A percentile compares a stretch with the other conserved stretches of the same genome.
phyloP scores from a whole-genome alignment of 169 alveolate species.

The Sarcocystis neurona region DNA sequence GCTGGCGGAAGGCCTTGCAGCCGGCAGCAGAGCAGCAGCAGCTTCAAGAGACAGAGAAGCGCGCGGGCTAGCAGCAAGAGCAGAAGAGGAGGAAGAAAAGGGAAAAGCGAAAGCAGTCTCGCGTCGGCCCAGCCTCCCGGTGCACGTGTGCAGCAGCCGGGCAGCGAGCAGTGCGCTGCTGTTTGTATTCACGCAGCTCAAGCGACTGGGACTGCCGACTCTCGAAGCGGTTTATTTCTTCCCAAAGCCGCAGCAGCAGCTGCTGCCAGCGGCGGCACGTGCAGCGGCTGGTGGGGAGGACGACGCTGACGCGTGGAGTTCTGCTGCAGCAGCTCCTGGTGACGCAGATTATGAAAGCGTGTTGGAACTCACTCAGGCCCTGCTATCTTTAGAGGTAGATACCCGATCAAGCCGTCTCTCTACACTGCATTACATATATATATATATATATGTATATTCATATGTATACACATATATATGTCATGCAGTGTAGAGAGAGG shows the following conservation, averaged over 20 bases:
- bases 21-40: background rate
- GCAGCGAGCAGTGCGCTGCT: slow-evolving; percentile 38
- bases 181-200: slow-evolving; percentile 1
- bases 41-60: background rate
- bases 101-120: background rate
- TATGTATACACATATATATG: no score
- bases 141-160: slow-evolving; percentile 19
- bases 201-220: slow-evolving; percentile 3
- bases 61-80: background rate
- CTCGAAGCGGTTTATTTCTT: background rate
- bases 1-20: background rate
- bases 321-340: no score
- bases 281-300: background rate
- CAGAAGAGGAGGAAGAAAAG: background rate
- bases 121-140: background rate
- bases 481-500: no score
- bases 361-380: background rate
- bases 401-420: background rate
- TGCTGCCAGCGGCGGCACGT: background rate
- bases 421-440: background rate
- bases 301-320: background rate
- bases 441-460: background rate
- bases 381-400: background rate
- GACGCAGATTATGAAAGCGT: background rate
- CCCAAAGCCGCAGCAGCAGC: background rate